Evolutionary conservation across 2,329 filamentous ascomycete genomes (phyloP).

Genomic region (Madurella fahalii): DNA sequence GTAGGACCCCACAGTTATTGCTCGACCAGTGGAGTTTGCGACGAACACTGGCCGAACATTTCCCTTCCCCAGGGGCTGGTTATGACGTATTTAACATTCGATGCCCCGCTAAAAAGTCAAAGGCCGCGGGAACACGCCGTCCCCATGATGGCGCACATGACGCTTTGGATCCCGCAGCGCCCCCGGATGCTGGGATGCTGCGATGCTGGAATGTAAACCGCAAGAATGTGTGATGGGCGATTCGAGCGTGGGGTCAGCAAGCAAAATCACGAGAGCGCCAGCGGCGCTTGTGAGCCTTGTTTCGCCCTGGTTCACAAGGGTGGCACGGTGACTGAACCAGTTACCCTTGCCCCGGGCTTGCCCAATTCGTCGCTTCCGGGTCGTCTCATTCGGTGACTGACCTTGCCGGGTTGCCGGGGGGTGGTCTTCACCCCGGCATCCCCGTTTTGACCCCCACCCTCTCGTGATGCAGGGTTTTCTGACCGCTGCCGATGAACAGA

Average conservation of each 20-base stretch:
- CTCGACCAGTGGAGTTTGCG: neutral
- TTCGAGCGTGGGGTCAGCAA: neutral
- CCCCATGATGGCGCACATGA: neutral
- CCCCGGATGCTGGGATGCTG: neutral
- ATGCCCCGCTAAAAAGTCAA: neutral
- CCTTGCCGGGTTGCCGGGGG: constrained; percentile 8
- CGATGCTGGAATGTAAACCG: too few species aligned
- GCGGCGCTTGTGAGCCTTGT: neutral
- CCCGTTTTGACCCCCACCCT: constrained; percentile 11
- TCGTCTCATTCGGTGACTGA: constrained; percentile 15
- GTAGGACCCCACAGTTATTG: constrained; percentile 1
- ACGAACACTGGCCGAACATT: neutral
- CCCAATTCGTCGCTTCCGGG: constrained; percentile 13
- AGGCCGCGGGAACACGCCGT: neutral
- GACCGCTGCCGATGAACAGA: neutral
- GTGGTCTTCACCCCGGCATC: constrained; percentile 3
- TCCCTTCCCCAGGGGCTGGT: neutral
- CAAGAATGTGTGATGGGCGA: neutral
- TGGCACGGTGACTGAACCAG: neutral
- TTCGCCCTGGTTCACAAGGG: neutral
- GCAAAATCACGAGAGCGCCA: neutral
- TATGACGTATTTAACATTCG: constrained; percentile 7
- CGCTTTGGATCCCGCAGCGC: neutral
- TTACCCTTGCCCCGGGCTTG: neutral
- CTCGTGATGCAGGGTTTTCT: constrained; percentile 1